phyloP scores from a whole-genome alignment of 2,329 filamentous ascomycete genomes.

The Ceratocystis eucalypticola region DNA sequence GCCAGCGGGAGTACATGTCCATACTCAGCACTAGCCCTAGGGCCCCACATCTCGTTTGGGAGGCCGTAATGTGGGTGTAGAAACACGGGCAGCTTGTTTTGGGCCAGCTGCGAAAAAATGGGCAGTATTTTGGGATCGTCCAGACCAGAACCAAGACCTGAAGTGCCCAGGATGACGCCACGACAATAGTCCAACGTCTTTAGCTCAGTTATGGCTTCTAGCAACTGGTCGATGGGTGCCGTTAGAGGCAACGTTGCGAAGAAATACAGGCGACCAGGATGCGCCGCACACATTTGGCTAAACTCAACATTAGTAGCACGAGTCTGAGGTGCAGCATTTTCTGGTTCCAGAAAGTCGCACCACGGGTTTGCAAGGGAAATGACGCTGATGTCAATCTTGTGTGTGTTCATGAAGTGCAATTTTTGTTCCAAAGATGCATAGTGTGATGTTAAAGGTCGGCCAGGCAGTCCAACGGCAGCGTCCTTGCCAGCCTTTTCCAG shows the following conservation, averaged over 20 bases:
- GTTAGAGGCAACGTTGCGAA: conserved; percentile 73
- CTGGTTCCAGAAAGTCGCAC: conserved; percentile 65
- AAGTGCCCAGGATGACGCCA: conserved; percentile 80
- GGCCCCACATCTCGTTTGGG: conserved; percentile 65
- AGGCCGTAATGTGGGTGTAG: conserved; percentile 88
- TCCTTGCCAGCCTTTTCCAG: conserved; percentile 40
- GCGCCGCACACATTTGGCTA: conserved; percentile 51
- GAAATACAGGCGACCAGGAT: conserved; percentile 59
- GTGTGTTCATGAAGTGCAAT: conserved; percentile 74
- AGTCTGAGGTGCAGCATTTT: conserved; percentile 38
- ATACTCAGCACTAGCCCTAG: conserved; percentile 52
- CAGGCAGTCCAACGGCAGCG: conserved; percentile 41
- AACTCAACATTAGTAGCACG: conserved; percentile 64
- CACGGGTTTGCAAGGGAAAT: conserved; percentile 87
- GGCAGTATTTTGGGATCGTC: conserved; percentile 64
- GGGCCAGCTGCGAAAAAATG: conserved; percentile 56
- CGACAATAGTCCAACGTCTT: conserved; percentile 51
- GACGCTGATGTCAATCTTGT: conserved; percentile 69
- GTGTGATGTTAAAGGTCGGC: conserved; percentile 68
- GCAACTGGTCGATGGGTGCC: conserved; percentile 47
- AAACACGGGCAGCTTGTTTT: conserved; percentile 55
- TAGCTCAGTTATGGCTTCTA: conserved; percentile 51
- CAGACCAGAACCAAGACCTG: conserved; percentile 63
- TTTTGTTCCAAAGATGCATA: conserved; percentile 73
- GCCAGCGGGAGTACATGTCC: conserved; percentile 79